Base-by-base conservation (phyloP, 1,139 yeast genomes). In the Yamadazyma membranifaciens region DNA sequence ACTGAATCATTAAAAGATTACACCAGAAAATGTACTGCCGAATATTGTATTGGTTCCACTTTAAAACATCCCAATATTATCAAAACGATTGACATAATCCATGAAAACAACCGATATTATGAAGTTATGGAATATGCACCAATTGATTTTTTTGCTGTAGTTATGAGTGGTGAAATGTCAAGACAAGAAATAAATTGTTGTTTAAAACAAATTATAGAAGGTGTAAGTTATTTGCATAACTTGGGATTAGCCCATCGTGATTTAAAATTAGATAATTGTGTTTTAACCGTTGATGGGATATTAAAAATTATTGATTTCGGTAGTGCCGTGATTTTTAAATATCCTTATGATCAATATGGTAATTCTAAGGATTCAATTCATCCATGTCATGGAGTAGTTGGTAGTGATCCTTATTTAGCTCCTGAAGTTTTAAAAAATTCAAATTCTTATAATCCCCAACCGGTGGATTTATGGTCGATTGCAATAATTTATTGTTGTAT, bases 61-160 rank as follows among this genome's bases (percentile, higher is more conserved):
- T 71, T 92, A 51, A 92, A 87, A 55, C 98, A 92, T 62, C 92
- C 96, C 13, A 91, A 92, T 60, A 83, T 92, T 49, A 89, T 92
- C 54, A 94, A 91, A 60, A 92, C 98, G 0, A 76, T 92, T 45
- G 98, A 94, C 60, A 88, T 92, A 31, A 81, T 91, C 43, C 86
- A 87, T 55, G 97, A 89, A 55, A 83, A 82, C 50, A 87, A 83
- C 46, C 80, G 89, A 50, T 87, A 87, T 57, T 92, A 82, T 60
- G 97, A 94, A 62, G 91, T 94, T 37, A 92, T 94, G 98, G 98
- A 94, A 60, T 94, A 87, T 59, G 94, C 97, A 44, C 97, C 96
- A 15, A 86, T 85, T 45, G 99, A 94, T 63, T 85, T 91, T 59
- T 94, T 94, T 67, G 96, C 97, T 2, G 91, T 92, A 37, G 98